Percentiles rank a stretch among this genome's conserved stretches.
Conservation (phyloP, 208 protist species). For the Strigomonas oncopelti region DNA sequence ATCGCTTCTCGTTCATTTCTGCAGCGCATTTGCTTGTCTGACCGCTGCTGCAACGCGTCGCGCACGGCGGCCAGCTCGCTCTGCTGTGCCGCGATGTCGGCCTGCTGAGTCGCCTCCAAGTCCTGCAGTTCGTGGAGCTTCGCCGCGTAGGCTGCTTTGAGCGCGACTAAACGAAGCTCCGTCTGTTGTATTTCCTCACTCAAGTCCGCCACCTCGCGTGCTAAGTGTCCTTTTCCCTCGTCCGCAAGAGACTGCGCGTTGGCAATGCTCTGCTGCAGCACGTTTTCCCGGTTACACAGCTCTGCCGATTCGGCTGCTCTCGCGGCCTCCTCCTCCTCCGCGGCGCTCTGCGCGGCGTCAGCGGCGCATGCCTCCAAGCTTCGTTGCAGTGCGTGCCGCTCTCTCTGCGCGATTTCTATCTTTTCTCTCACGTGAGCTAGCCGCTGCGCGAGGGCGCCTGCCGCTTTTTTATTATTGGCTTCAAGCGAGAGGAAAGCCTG, state of each 20-base stretch:
- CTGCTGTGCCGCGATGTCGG: not conserved
- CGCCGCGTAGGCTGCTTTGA: not conserved
- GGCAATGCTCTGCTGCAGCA: not conserved
- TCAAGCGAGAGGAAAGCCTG: too few relatives aligned
- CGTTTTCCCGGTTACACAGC: not conserved
- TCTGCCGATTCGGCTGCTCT: not conserved
- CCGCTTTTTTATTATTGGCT: too few relatives aligned
- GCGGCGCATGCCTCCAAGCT: not conserved
- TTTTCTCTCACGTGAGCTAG: not conserved
- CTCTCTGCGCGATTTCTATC: not conserved
- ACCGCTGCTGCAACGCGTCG: not conserved
- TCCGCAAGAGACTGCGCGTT: too few relatives aligned
- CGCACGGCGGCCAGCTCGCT: not conserved
- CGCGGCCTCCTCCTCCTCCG: not conserved
- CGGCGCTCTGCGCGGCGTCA: not conserved
- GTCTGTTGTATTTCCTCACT: not conserved
- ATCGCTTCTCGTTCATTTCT: not conserved
- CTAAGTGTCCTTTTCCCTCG: not conserved
- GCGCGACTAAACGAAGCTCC: not conserved
- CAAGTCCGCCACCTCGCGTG: not conserved
- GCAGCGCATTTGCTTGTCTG: not conserved
- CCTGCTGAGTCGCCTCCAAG: not conserved
- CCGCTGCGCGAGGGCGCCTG: not conserved
- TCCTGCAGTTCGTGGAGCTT: not conserved
- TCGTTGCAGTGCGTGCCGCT: too few relatives aligned